Conservation (phyloP, 495 filamentous ascomycete genomes). For the Immersiella caudata region DNA sequence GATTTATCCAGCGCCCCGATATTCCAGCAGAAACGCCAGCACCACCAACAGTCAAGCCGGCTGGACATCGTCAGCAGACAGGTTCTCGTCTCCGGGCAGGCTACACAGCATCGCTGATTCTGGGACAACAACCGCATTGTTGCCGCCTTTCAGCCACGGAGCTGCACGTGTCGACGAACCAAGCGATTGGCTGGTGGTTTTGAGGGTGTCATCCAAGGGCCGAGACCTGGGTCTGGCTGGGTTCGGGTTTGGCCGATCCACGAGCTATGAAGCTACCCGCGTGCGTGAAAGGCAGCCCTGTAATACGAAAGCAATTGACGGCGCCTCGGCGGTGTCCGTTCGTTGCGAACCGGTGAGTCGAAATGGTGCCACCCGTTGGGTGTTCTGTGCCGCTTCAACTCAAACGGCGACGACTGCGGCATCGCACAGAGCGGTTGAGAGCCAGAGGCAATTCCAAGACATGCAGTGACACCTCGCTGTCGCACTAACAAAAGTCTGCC, state of each 20-base stretch:
- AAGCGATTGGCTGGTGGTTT: background rate
- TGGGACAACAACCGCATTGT: slow-evolving; percentile 9
- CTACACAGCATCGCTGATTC: background rate
- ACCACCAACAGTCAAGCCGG: background rate
- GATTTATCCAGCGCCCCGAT: background rate
- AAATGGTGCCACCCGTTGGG: background rate
- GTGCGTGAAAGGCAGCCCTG: background rate
- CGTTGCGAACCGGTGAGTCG: background rate
- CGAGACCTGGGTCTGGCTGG: slow-evolving; percentile 1
- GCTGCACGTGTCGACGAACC: background rate
- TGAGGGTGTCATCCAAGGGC: background rate
- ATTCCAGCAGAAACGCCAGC: background rate
- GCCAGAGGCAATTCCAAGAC: background rate
- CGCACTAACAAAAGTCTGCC: background rate
- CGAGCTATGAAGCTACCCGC: background rate
- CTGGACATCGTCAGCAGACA: background rate
- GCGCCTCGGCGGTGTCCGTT: background rate
- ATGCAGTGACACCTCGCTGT: background rate
- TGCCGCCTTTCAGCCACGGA: background rate
- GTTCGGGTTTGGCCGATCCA: background rate
- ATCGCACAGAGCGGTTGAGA: background rate
- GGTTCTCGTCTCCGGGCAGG: background rate
- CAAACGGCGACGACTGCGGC: background rate
- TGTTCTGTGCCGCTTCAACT: background rate
- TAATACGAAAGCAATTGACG: background rate